Evolutionary conservation across 2,329 filamentous ascomycete species (phyloP), one percentile per base, ranked within the genome.

Genomic region (Graphilbum ipis-grandicollis): DNA sequence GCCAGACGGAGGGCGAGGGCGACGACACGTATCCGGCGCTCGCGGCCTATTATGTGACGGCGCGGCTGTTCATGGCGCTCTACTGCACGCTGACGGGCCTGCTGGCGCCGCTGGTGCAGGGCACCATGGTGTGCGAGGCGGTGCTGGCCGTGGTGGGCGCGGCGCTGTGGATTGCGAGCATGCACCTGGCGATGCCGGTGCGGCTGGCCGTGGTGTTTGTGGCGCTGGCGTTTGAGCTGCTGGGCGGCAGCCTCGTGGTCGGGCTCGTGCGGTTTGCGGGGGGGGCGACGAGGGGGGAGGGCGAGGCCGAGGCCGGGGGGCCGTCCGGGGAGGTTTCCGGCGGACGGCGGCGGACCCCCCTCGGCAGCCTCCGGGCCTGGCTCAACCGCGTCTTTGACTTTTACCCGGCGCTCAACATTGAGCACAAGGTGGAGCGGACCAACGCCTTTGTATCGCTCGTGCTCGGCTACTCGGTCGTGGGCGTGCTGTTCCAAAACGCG

Each of bases 371-470:
- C 6, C 30, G 26, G 19, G 30, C 44, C n/a, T 36, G 44, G 5
- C 34, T 64, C 13, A 47, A 48, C 9, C 47, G 51, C 5, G 49
- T 57, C 4, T 70, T 74, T 39, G 70, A 75, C 43, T 75, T 75
- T 50, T 66, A 62, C 37, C 73, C 71, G 3, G 71, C 68, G 1
- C 56, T 70, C 33, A 78, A 75, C 44, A 78, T 78, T 43, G 74
- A 78, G 52, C 74, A 79, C 50, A 65, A 69, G 38, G 69, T 72
- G 5, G 73, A 77, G 50, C 58, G 74, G 7, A 77, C 68, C 22
- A 70, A 69, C 39, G 72, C 72, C 1, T 79, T 78, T 46, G 68
- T 77, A 0, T 68, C 71, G 0, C 56, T 78, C 3, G 71, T 79
- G 2, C 68, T 78, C 44, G 73, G 74, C 14, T 76, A 75, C 44